phyloP scores from a whole-genome alignment of 2,329 filamentous ascomycete genomes.

The Stachybotrys chartarum region DNA sequence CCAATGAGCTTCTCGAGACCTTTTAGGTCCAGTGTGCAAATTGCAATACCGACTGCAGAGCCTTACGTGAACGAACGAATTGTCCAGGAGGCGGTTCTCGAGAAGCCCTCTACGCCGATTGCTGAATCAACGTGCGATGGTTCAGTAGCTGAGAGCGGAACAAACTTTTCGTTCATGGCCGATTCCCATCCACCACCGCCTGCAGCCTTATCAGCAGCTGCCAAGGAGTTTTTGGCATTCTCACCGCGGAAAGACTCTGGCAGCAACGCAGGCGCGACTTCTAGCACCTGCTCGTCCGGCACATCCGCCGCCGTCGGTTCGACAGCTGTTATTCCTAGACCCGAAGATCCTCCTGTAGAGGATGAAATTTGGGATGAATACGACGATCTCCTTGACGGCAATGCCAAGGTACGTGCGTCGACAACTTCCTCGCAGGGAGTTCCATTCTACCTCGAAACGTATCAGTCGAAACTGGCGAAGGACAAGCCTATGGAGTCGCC shows the following conservation, averaged over 20 bases:
- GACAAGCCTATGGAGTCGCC: constrained; percentile 39
- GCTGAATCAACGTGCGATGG: constrained; percentile 29
- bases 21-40: constrained; percentile 51
- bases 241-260: constrained; percentile 66
- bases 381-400: constrained; percentile 71
- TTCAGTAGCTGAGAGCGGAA: constrained; percentile 22
- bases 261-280: constrained; percentile 38
- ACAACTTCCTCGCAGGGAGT: constrained; percentile 48
- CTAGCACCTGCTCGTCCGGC: constrained; percentile 66
- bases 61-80: constrained; percentile 28
- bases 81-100: constrained; percentile 40
- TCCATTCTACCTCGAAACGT: constrained; percentile 49
- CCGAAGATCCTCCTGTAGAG: constrained; percentile 57
- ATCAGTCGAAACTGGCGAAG: constrained; percentile 29
- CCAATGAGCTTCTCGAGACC: constrained; percentile 81
- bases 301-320: constrained; percentile 52
- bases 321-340: constrained; percentile 58
- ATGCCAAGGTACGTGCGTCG: constrained; percentile 37
- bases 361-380: constrained; percentile 96
- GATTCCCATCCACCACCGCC: constrained; percentile 14
- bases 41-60: constrained; percentile 19
- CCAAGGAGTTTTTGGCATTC: constrained; percentile 65
- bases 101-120: constrained; percentile 28
- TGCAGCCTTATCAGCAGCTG: neutral
- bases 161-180: constrained; percentile 20